Evolutionary conservation across 2,329 filamentous ascomycete species (phyloP).

Genomic region (Penicillium sp.): DNA sequence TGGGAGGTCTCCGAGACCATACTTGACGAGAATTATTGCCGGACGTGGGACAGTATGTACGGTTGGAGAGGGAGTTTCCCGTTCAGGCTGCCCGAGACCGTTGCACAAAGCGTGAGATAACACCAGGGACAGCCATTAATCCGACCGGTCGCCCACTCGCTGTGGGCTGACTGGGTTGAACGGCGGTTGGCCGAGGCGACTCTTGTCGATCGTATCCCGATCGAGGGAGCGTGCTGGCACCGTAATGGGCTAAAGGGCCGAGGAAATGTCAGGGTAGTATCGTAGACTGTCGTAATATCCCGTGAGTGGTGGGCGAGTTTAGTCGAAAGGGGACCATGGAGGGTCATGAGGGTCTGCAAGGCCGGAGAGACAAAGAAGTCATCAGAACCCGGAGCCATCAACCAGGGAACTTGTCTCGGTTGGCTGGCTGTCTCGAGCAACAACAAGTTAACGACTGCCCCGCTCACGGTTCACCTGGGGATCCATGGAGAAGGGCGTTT

Average conservation of each 20-base stretch:
- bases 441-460: not conserved
- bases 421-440: not conserved
- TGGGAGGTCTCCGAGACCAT: not conserved
- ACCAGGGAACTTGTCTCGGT: not conserved
- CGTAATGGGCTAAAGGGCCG: not conserved
- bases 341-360: not conserved
- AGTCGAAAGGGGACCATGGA: not conserved
- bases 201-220: constrained; percentile 16
- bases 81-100: not conserved
- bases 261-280: not conserved
- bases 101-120: not conserved
- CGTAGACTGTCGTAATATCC: no score
- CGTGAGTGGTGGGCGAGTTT: not conserved
- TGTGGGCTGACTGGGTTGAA: not conserved
- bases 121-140: not conserved
- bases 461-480: not conserved
- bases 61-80: not conserved
- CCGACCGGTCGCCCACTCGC: not conserved
- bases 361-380: not conserved
- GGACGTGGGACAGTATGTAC: not conserved
- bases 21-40: not conserved
- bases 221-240: not conserved
- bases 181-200: not conserved
- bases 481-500: not conserved
- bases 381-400: not conserved